Base-by-base conservation (phyloP, 805 yeast genomes). In the Yamadazyma philogaea region DNA sequence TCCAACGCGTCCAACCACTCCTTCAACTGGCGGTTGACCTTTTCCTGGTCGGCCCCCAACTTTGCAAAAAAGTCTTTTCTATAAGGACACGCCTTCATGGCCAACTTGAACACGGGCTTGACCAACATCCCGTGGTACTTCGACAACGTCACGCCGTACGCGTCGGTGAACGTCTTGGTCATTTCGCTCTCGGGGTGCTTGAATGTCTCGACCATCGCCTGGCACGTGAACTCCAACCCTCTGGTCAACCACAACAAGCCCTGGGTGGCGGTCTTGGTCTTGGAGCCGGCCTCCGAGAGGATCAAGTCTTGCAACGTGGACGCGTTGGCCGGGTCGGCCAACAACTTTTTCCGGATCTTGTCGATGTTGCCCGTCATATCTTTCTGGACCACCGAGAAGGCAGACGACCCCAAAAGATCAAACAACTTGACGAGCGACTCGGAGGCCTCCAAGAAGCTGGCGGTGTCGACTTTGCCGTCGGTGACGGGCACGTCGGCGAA, bases 71-170 rank as follows among this genome's bases (percentile, higher is more conserved):
- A 86, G 58, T 81, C 95, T 61, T 78, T 80, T 70, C 96, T 79
- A 67, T 87, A 89, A 10, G 96, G 96, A 64, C 95, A 87, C 1
- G 96, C 95, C 64, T 85, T 86, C 96, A 88, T 89, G 37, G 96
- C 96, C 61, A 89, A 74, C 68, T 87, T 87, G 78, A 88, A 88
- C 40, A 89, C 80, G 20, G 96, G 96, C 58, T 83, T 84, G 48
- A 88, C 74, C 56, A 88, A 70, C 76, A 88, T 78, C 41, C 83
- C 81, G 68, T 88, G 96, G 67, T 80, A 82, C 64, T 88, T 81
- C 46, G 84, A 75, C 60, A 88, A 75, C 4, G 96, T 88, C 67
- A 83, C 84, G 48, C 74, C 58, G 70, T 88, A 88, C n/a, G 95
- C 85, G 54, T 82, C 84, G 41, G 89, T 86, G 73, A 88, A 88